Base-by-base conservation (phyloP, 1,284 basidiomycete species). In the Austroboletus novae-zelandiae region DNA sequence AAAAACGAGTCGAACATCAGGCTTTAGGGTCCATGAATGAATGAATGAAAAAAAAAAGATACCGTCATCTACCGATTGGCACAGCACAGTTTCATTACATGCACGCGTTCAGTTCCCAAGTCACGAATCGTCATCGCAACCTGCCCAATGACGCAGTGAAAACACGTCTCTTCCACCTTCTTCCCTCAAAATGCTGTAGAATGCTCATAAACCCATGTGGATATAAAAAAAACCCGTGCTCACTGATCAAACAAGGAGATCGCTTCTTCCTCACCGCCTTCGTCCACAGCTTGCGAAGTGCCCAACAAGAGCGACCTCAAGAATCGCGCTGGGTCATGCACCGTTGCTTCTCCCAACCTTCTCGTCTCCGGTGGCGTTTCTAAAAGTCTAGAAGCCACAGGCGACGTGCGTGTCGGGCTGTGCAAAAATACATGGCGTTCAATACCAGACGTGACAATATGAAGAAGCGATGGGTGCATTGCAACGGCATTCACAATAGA, bases 401-500 rank as follows among this genome's bases (percentile, higher is more conserved):
- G 80, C 1, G 79, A 74, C 13, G 70, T 71, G 13, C 71, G 60
- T 9, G 78, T 81, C 6, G 84, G 79, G 55, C 83, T 81, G 63
- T 91, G 89, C 4, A 89, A 65, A n/a, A 83, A 60, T 35, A 91
- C 74, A 54, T 80, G 70, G 25, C 80, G 79, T 61, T 91, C 89
- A 30, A 91, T 78, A 2, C 89, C 89, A 2, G 82, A 74, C 3
- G 87, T 88, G 35, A 79, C 75, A 25, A 89, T 70, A 47, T 84
- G 75, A 4, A 84, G 77, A 31, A 84, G 71, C n/a, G 77, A 70
- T 1, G 89, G 88, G 61, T 91, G 89, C 52, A 89, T 80, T 30
- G 86, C 65, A 4, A 80, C 73, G 0, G 79, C 80, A 64, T 91
- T 91, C 44, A 90, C 80, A 48, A 91, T 87, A 2, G 86, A 89